Conservation (phyloP, 345 rosid species). For the Eucalyptus globulus region DNA sequence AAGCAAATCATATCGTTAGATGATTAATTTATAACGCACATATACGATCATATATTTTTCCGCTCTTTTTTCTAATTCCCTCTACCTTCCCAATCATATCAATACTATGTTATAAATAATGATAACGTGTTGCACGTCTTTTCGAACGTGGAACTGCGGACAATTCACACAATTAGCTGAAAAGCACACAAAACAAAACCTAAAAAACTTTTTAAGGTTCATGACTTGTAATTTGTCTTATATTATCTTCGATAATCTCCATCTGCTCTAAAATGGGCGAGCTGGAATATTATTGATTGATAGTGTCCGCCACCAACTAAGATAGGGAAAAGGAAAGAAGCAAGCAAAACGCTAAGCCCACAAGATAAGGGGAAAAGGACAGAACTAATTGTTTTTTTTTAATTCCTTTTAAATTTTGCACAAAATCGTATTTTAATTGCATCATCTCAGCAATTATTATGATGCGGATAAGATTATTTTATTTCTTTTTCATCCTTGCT, state of each 20-base stretch:
- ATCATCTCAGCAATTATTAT: not conserved
- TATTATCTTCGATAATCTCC: too few species aligned
- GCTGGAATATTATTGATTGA: too few species aligned
- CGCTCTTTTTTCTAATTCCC: fast-evolving
- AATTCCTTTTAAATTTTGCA: not conserved
- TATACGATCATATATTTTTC: not conserved
- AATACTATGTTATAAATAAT: not conserved
- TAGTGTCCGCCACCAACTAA: too few species aligned
- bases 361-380: not conserved
- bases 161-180: not conserved
- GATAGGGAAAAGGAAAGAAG: too few species aligned
- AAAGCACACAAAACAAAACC: not conserved
- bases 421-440: not conserved
- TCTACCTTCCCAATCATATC: not conserved
- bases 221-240: not conserved
- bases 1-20: not conserved
- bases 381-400: not conserved
- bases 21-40: not conserved
- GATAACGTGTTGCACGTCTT: not conserved
- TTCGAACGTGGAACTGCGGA: not conserved
- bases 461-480: not conserved
- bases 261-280: too few species aligned
- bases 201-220: not conserved
- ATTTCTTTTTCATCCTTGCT: not conserved
- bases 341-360: not conserved